Conservation (phyloP, 2,329 filamentous ascomycete genomes). For the Cyclaneusma minus region DNA sequence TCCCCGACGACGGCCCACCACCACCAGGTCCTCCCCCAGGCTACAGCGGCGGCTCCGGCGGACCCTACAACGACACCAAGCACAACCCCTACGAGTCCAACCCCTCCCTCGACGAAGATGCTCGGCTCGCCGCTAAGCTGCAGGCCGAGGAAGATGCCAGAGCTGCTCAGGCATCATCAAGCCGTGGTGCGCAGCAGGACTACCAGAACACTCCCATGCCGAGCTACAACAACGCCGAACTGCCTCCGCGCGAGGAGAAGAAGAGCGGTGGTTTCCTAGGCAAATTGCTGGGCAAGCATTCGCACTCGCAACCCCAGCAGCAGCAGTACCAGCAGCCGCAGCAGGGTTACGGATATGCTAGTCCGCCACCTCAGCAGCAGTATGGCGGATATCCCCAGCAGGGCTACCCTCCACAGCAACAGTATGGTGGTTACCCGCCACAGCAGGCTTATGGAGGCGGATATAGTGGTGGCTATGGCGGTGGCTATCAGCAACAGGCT, state of each 20-base stretch:
- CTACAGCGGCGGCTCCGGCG: conserved; percentile 37
- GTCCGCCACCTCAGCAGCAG: conserved; percentile 25
- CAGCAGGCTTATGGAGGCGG: conserved; percentile 22
- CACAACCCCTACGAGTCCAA: conserved; percentile 49
- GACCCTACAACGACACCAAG: conserved; percentile 40
- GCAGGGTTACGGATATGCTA: conserved; percentile 34
- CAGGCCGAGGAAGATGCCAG: conserved; percentile 73
- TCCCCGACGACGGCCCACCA: conserved; percentile 26
- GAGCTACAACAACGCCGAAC: conserved; percentile 18
- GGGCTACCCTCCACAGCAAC: conserved; percentile 9
- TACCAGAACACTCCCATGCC: conserved; percentile 17
- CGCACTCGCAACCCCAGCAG: conserved; percentile 13
- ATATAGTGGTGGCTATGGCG: conserved; percentile 22
- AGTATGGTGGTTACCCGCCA: conserved; percentile 14
- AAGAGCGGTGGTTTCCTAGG: conserved; percentile 33
- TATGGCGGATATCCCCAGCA: conserved; percentile 18
- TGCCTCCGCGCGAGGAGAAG: conserved; percentile 23
- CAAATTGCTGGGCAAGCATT: conserved; percentile 29
- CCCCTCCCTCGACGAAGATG: conserved; percentile 42
- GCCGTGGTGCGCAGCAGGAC: conserved; percentile 9
- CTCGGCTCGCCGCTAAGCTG: conserved; percentile 56
- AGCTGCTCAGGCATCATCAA: conserved; percentile 17
- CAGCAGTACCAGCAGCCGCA: conserved; percentile 23
- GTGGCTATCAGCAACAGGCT: conserved; percentile 19
- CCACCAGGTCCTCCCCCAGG: conserved; percentile 50